Evolutionary conservation across 495 filamentous ascomycete genomes (phyloP).

Genomic region (Apodospora peruviana): DNA sequence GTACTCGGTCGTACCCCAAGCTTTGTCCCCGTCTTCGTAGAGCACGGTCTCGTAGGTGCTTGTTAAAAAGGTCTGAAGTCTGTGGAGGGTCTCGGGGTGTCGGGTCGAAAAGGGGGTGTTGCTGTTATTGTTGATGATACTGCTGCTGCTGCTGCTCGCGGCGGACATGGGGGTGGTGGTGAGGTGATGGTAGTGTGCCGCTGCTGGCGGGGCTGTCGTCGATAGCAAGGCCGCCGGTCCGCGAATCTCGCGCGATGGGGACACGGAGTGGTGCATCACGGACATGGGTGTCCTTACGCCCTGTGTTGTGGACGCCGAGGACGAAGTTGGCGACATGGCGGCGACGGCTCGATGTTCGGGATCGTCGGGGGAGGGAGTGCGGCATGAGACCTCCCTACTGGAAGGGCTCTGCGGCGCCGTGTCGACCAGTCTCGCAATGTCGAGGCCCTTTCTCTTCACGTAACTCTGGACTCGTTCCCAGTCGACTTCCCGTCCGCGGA

Average conservation of each 20-base stretch:
- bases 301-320: not conserved
- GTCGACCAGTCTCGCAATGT: conserved; percentile 13
- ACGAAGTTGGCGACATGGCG: not conserved
- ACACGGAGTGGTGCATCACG: not conserved
- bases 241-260: not conserved
- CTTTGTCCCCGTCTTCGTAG: conserved; percentile 17
- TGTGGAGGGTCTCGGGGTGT: not conserved
- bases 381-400: conserved; percentile 11
- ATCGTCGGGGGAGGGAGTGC: conserved; percentile 14
- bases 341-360: not conserved
- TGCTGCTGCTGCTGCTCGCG: not conserved
- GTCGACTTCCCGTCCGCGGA: conserved; percentile 24
- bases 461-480: conserved; percentile 24
- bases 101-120: not conserved
- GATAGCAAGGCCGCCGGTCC: not conserved
- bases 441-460: conserved; percentile 21
- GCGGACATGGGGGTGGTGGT: not conserved
- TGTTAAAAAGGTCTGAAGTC: conserved; percentile 9
- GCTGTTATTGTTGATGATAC: not conserved
- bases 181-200: no score
- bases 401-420: not conserved
- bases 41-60: conserved; percentile 12
- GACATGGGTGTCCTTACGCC: not conserved
- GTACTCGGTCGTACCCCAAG: conserved; percentile 21
- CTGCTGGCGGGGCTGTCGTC: no score